Conservation (phyloP, 352 stramenopile genomes). For the Pythium sp. region DNA sequence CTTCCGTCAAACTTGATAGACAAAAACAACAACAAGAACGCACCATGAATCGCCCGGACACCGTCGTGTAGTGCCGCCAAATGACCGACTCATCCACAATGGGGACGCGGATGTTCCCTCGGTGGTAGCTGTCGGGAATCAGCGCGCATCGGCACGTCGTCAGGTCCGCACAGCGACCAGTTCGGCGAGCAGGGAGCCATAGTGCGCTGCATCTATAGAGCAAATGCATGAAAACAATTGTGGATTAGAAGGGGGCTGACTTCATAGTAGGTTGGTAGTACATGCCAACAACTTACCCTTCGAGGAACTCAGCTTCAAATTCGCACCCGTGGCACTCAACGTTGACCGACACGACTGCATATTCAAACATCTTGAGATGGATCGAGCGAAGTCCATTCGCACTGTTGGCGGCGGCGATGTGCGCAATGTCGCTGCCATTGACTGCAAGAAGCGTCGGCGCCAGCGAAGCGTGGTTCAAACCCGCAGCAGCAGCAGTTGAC, state of each 20-base stretch:
- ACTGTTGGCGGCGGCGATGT: conserved; percentile 13
- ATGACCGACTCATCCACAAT: conserved; percentile 75
- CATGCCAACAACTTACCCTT: conserved; percentile 32
- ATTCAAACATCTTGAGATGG: conserved; percentile 65
- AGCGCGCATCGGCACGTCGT: conserved; percentile 62
- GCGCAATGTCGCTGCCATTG: conserved; percentile 44
- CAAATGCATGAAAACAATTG: not conserved
- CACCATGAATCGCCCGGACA: conserved; percentile 76
- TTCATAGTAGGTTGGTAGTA: not conserved
- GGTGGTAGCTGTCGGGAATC: conserved; percentile 74
- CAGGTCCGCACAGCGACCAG: conserved; percentile 44
- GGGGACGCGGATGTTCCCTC: conserved; percentile 57
- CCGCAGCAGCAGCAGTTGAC: not conserved
- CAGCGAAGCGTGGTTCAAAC: conserved; percentile 23
- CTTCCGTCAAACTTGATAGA: not conserved
- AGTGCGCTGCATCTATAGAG: conserved; percentile 41
- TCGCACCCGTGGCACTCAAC: conserved; percentile 66
- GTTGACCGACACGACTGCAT: conserved; percentile 56
- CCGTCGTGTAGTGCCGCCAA: conserved; percentile 66
- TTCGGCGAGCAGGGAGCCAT: conserved; percentile 66
- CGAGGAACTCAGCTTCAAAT: conserved; percentile 76
- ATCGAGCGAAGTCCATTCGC: conserved; percentile 24
- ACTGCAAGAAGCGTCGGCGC: conserved; percentile 48
- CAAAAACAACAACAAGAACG: not conserved
- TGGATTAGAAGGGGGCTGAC: not conserved